Percentiles rank a stretch among this genome's conserved stretches.
phyloP scores from a whole-genome alignment of 140 eudicot genomes.

The Flaveria floridana region DNA sequence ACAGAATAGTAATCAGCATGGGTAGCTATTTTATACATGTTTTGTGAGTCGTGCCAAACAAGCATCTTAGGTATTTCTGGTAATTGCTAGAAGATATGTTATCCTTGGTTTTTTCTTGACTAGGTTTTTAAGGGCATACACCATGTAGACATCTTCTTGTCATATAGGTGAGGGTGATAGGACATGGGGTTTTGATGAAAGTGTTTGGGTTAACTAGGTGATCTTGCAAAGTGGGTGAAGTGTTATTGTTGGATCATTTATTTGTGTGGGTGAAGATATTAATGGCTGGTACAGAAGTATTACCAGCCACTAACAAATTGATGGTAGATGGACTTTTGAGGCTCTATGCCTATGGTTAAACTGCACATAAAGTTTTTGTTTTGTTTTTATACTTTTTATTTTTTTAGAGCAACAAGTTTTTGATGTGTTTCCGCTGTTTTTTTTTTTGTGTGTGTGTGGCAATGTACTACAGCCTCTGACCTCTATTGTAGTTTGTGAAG shows the following conservation, averaged over 20 bases:
- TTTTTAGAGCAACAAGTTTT: no score
- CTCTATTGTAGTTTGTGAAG: slow-evolving; percentile 8
- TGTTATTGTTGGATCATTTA: neutral
- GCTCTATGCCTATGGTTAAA: slow-evolving; percentile 10
- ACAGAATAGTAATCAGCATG: no score
- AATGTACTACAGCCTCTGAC: slow-evolving; percentile 1
- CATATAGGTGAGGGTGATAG: neutral
- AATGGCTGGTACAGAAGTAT: neutral
- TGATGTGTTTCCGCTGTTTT: neutral
- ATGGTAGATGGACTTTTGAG: slow-evolving; percentile 12
- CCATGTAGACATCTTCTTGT: no score
- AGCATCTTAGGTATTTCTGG: no score
- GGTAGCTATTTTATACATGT: no score
- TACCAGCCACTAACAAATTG: neutral
- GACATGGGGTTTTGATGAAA: neutral
- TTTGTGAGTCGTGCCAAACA: no score
- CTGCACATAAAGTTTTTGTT: neutral
- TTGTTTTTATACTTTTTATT: no score
- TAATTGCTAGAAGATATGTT: neutral
- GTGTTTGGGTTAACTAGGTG: slow-evolving; percentile 9
- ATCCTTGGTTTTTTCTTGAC: neutral
- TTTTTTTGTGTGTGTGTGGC: neutral
- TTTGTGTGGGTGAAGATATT: slow-evolving; percentile 2
- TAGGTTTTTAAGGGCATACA: no score
- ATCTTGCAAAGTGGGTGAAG: slow-evolving; percentile 18